phyloP scores from a whole-genome alignment of 495 filamentous ascomycete species.

The Xylaria palmicola region DNA sequence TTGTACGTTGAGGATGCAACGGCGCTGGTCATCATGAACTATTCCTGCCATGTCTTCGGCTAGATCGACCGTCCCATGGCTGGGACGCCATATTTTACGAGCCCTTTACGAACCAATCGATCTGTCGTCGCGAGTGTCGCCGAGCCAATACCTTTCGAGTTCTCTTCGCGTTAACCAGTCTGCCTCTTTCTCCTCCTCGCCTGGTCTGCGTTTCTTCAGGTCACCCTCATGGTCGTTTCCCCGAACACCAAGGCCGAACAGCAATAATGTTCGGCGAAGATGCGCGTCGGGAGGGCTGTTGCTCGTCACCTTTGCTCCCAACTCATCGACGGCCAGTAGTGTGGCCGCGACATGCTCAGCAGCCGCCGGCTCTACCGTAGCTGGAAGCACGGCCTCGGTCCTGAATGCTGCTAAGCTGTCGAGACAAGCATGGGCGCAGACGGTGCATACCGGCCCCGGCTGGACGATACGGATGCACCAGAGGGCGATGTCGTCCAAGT shows the following conservation, averaged over 20 bases:
- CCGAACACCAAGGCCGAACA: conserved; percentile 18
- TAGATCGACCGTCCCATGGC: conserved; percentile 45
- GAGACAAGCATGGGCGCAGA: conserved; percentile 34
- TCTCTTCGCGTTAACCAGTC: conserved; percentile 20
- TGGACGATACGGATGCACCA: conserved; percentile 24
- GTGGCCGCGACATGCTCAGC: conserved; percentile 42
- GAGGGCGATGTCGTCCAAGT: conserved; percentile 43
- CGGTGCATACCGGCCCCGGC: conserved; percentile 28
- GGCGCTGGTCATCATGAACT: conserved; percentile 28
- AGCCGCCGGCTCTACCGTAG: conserved; percentile 39
- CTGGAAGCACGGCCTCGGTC: conserved; percentile 30
- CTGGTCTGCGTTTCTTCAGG: conserved; percentile 18
- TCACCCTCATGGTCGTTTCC: conserved; percentile 25
- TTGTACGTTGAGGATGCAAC: not conserved
- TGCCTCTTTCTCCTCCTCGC: conserved; percentile 18
- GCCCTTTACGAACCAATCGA: conserved; percentile 42
- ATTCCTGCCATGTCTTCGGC: conserved; percentile 44
- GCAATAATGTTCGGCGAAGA: conserved; percentile 37
- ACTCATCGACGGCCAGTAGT: conserved; percentile 36
- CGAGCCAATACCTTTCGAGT: conserved; percentile 25
- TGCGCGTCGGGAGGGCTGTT: conserved; percentile 46
- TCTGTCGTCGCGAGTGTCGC: conserved; percentile 34
- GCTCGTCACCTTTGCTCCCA: conserved; percentile 38
- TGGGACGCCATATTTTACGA: conserved; percentile 45
- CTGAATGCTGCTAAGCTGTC: conserved; percentile 41